These are phyloP conservation scores for Diospyros lotus DNA, from an alignment of 148 eudicot genomes.

Conservation along the genomic window DNA sequence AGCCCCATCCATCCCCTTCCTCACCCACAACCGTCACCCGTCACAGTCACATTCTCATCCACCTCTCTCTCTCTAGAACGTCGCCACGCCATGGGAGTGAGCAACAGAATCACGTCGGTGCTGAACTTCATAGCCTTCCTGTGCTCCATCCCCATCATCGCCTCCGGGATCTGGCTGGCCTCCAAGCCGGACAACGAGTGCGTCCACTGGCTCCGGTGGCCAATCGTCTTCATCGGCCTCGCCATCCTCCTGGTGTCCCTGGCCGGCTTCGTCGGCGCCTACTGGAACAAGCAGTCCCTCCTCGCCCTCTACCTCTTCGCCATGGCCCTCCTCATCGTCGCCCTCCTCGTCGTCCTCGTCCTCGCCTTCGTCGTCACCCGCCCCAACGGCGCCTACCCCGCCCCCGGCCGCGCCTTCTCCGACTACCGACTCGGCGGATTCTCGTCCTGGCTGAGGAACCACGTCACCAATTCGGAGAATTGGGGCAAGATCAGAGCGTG, in stretches of 20 bases:
- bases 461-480: conserved; percentile 41
- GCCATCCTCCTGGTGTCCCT: conserved; percentile 55
- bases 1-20: neutral
- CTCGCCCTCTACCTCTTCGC: conserved; percentile 60
- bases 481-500: conserved; percentile 77
- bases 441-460: conserved; percentile 68
- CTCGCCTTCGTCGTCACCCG: conserved; percentile 76
- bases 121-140: conserved; percentile 78
- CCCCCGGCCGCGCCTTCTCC: conserved; percentile 48
- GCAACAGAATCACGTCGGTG: conserved; percentile 84
- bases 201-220: conserved; percentile 79
- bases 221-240: conserved; percentile 55
- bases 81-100: conserved; percentile 52
- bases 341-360: conserved; percentile 53
- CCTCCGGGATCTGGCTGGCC: conserved; percentile 88
- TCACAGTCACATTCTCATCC: neutral
- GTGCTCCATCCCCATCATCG: conserved; percentile 79
- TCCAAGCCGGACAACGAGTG: conserved; percentile 87
- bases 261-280: conserved; percentile 42
- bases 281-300: conserved; percentile 57
- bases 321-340: conserved; percentile 70
- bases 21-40: neutral
- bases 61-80: neutral
- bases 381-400: conserved; percentile 45
- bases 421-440: conserved; percentile 75